Conservation (phyloP, 2,329 filamentous ascomycete species). For the Ustilaginoidea virens region DNA sequence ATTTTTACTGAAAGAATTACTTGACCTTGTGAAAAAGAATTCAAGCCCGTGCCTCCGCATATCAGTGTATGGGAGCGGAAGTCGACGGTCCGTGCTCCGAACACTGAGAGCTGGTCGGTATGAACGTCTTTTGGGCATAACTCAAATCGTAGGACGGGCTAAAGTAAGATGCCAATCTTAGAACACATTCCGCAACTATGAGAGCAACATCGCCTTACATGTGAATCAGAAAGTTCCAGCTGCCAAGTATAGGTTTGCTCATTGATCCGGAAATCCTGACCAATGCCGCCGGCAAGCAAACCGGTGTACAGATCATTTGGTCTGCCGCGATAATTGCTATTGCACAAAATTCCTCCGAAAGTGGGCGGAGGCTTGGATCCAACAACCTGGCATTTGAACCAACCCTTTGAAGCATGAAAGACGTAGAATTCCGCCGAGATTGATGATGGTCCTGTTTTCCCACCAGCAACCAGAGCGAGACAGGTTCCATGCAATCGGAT, state of each 20-base stretch:
- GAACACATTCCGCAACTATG: no score
- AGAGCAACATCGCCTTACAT: not conserved
- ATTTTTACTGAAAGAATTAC: no score
- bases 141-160: constrained; percentile 15
- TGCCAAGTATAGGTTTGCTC: constrained; percentile 51
- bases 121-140: not conserved
- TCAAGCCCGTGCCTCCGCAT: constrained; percentile 18
- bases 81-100: constrained; percentile 16
- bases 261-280: constrained; percentile 44
- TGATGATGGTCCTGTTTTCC: constrained; percentile 33
- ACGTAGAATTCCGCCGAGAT: constrained; percentile 38
- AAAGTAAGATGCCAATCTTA: no score
- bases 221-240: constrained; percentile 1
- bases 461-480: constrained; percentile 44
- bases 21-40: no score
- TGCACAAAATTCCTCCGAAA: constrained; percentile 28
- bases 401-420: constrained; percentile 31
- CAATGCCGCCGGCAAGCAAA: constrained; percentile 58
- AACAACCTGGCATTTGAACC: constrained; percentile 25
- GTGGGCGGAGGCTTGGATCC: constrained; percentile 19
- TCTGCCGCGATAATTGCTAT: constrained; percentile 8
- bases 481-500: constrained; percentile 32
- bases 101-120: constrained; percentile 11
- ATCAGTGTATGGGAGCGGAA: constrained; percentile 10
- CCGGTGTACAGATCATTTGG: constrained; percentile 31